Evolutionary conservation across 78 protist genomes (phyloP).

Genomic region (Emiliania huxleyi): DNA sequence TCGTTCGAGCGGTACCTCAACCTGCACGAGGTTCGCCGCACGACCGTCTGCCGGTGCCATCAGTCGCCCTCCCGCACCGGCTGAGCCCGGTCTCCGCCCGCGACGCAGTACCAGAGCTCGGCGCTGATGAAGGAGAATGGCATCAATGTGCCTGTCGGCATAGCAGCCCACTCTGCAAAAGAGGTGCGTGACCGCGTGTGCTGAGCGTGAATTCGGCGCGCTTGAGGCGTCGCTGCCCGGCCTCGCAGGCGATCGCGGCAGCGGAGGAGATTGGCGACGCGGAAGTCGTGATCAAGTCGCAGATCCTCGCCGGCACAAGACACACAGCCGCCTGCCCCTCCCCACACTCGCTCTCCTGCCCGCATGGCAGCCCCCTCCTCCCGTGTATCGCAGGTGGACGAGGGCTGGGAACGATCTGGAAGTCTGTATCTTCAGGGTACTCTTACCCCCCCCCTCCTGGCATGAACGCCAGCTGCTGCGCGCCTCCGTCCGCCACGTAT

Average conservation of each 20-base stretch:
- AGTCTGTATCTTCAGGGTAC: too few species aligned
- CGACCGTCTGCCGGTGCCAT: not conserved
- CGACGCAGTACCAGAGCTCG: not conserved
- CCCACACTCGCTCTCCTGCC: too few species aligned
- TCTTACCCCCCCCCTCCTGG: too few species aligned
- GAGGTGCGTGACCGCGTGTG: too few species aligned
- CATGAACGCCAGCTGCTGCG: too few species aligned
- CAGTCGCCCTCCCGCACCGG: not conserved
- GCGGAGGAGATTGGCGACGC: not conserved
- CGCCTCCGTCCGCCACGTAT: too few species aligned
- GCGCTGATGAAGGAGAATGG: not conserved
- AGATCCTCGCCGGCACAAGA: constrained; percentile 93
- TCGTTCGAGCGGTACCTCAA: not conserved
- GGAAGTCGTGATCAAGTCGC: constrained; percentile 32
- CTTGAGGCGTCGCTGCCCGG: too few species aligned
- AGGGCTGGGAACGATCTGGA: too few species aligned
- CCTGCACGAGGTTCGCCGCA: not conserved
- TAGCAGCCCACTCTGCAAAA: not conserved
- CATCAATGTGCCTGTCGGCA: not conserved
- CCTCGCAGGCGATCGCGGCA: not conserved
- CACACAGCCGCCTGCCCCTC: too few species aligned
- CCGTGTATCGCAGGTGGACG: too few species aligned
- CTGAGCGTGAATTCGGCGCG: too few species aligned
- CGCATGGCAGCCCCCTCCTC: too few species aligned
- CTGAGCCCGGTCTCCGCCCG: not conserved